Evolutionary conservation across 202 grass and related monocot species (phyloP), one percentile per base, ranked within the genome.

Genomic region (Cymbopogon flexuosus): DNA sequence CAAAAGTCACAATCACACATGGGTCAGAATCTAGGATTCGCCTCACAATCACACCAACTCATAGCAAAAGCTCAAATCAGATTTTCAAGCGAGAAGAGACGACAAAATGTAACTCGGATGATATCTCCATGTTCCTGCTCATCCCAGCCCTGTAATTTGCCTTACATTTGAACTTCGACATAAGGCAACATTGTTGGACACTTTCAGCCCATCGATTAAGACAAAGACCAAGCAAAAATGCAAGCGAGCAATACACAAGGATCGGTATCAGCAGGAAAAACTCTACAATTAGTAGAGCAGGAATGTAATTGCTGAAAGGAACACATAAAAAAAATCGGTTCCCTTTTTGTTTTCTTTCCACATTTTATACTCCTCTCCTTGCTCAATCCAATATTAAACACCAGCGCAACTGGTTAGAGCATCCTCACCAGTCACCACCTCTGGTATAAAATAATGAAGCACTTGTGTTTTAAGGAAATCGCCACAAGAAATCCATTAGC

Each of bases 251-350:
- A 14, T 56, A 42, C 14, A 76, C 6, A 23, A 2, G 10, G 18
- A 31, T 30, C 11, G 0, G 3, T 18, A 41, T 79, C 75, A 59
- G 61, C 5, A 66, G 16, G 19, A 80, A 84, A 7, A 61, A 47
- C 51, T 77, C 77, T 47, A 85, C 57, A 5, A 42, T 52, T 3
- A 73, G 62, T 52, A 81, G 81, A 75, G 14, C 72, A 45, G 57
- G 1, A 27, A 88, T 88, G 74, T 70, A 75, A 70, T 43, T 76
- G 75, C 63, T 76, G 18, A 75, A 84, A 84, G 86, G 86, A 88
- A 84, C 86, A 8, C 86, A 58, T 80, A 7, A 84, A 84, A 84
- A 27, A 88, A 88, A 22, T 52, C 0, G 76, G 86, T 88, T 88
- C 86, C 81, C 70, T 83, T 84, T 84, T 43, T 62, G 61, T 84